Conservation (phyloP, 306 rosid species). For the Cicer arietinum region DNA sequence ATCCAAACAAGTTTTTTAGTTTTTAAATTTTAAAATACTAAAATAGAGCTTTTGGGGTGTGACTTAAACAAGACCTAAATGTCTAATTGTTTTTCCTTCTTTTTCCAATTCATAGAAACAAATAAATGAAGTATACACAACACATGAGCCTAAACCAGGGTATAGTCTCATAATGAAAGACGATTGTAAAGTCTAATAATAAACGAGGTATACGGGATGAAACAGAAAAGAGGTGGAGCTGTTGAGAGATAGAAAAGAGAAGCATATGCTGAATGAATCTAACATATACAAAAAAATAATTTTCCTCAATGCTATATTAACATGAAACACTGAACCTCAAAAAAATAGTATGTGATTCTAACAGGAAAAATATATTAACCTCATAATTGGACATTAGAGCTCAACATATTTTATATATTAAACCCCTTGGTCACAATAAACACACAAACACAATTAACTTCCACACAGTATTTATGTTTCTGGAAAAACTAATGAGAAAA, state of each 20-base stretch:
- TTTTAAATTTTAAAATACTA: neutral
- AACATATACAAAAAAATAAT: neutral
- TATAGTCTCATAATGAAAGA: constrained; percentile 21
- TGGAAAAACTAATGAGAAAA: neutral
- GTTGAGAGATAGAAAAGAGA: neutral
- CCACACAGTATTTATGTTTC: neutral
- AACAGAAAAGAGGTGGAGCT: neutral
- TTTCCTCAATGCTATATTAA: constrained; percentile 5
- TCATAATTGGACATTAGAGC: constrained; percentile 4
- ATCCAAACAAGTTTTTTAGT: too few relatives aligned
- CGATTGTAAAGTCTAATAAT: constrained; percentile 6
- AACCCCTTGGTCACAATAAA: neutral
- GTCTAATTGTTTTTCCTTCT: constrained; percentile 29
- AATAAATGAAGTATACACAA: constrained; percentile 2
- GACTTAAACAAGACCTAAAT: too few relatives aligned
- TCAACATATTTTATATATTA: constrained; percentile 22
- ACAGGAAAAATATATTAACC: neutral
- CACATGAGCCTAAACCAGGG: constrained; percentile 1
- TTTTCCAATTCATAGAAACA: constrained; percentile 31
- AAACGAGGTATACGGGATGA: neutral
- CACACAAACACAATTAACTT: constrained; percentile 16
- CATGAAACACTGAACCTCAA: neutral
- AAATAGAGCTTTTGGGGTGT: neutral
- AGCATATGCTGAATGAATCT: neutral
- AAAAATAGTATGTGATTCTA: neutral